phyloP scores from a whole-genome alignment of 1,139 yeast species.

The Ogataea hybrid region DNA sequence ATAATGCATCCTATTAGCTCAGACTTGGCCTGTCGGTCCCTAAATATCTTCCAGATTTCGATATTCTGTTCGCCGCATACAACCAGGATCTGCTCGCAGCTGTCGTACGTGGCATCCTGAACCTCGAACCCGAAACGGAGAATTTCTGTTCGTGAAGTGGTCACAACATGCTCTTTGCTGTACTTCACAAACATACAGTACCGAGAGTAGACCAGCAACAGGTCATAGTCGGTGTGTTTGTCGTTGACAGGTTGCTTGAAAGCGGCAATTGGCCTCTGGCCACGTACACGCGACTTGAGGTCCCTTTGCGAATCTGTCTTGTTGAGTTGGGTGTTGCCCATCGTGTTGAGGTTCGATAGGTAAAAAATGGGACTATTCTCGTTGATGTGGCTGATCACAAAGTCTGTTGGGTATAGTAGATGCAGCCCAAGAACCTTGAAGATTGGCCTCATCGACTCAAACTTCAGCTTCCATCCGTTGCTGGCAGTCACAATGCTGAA shows the following conservation, averaged over 20 bases:
- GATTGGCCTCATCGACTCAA: slow-evolving; percentile 28
- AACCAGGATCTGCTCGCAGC: slow-evolving; percentile 24
- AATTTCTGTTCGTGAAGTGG: slow-evolving; percentile 26
- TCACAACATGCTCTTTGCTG: slow-evolving; percentile 20
- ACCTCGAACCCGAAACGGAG: slow-evolving; percentile 27
- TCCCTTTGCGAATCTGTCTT: slow-evolving; percentile 22
- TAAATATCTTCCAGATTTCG: slow-evolving; percentile 27
- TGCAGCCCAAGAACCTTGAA: slow-evolving; percentile 23
- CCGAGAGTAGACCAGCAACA: slow-evolving; percentile 27
- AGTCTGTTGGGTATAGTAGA: slow-evolving; percentile 28
- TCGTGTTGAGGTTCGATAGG: slow-evolving; percentile 27
- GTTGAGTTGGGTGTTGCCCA: slow-evolving; percentile 27
- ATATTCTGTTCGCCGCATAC: slow-evolving; percentile 23
- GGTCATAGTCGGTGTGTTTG: slow-evolving; percentile 19
- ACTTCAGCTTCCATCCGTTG: slow-evolving; percentile 20
- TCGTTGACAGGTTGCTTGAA: slow-evolving; percentile 23
- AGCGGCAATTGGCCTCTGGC: slow-evolving; percentile 27
- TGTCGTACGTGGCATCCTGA: slow-evolving; percentile 26
- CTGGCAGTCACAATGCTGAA: slow-evolving; percentile 20
- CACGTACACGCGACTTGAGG: slow-evolving; percentile 25
- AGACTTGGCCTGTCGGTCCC: slow-evolving; percentile 19
- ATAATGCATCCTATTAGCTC: slow-evolving; percentile 24
- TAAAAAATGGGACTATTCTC: slow-evolving; percentile 30
- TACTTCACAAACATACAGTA: slow-evolving; percentile 28
- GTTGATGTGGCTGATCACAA: slow-evolving; percentile 27